Conservation (phyloP, 352 stramenopile species). For the Peronospora destructor region DNA sequence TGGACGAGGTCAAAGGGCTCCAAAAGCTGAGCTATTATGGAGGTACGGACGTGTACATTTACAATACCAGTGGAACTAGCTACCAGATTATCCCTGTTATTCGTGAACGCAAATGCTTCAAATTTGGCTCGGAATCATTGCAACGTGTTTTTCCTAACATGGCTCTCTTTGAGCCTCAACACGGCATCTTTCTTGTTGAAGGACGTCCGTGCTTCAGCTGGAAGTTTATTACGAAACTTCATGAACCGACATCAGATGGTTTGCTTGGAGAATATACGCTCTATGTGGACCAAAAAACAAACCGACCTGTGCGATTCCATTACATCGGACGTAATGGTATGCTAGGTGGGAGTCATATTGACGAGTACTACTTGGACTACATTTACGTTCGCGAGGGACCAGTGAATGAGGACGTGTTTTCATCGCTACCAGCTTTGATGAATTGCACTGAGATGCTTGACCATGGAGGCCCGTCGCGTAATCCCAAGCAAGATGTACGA, state of each 20-base stretch:
- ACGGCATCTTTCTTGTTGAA: constrained; percentile 66
- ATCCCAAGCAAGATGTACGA: constrained; percentile 57
- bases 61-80: constrained; percentile 67
- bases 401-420: constrained; percentile 60
- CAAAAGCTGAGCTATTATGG: constrained; percentile 87
- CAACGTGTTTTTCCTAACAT: constrained; percentile 86
- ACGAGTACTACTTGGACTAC: constrained; percentile 89
- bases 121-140: constrained; percentile 36
- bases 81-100: constrained; percentile 84
- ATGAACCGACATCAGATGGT: constrained; percentile 50
- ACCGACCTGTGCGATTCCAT: constrained; percentile 78
- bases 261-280: constrained; percentile 82
- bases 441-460: constrained; percentile 69
- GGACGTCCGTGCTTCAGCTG: constrained; percentile 75
- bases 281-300: constrained; percentile 72
- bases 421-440: constrained; percentile 61
- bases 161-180: constrained; percentile 74
- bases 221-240: constrained; percentile 62
- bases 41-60: constrained; percentile 84
- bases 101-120: constrained; percentile 68
- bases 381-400: constrained; percentile 74
- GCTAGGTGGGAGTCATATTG: constrained; percentile 83
- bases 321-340: constrained; percentile 82
- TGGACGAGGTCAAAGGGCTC: constrained; percentile 60
- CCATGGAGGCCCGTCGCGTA: constrained; percentile 41